Evolutionary conservation across 805 yeast genomes (phyloP).

Genomic region (Starmerella floricola): DNA sequence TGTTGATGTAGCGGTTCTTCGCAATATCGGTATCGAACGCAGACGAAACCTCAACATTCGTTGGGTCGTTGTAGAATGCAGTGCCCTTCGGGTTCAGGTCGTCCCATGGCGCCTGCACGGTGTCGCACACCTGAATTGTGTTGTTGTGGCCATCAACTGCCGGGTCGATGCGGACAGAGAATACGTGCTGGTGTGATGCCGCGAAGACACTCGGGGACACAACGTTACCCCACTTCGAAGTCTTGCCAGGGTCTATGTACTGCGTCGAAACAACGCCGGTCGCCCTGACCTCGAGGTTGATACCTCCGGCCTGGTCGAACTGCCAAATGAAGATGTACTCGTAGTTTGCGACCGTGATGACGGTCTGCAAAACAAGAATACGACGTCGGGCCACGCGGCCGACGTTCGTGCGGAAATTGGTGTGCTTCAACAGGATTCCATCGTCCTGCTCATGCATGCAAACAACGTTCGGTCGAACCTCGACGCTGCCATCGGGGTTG

Average conservation of each 20-base stretch:
- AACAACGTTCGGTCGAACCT: conserved; percentile 52
- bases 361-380: conserved; percentile 66
- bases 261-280: conserved; percentile 77
- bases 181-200: conserved; percentile 71
- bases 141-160: conserved; percentile 71
- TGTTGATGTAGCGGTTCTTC: conserved; percentile 61
- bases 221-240: conserved; percentile 57
- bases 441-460: conserved; percentile 81
- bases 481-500: conserved; percentile 49
- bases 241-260: conserved; percentile 64
- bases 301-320: conserved; percentile 67
- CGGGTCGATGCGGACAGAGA: conserved; percentile 70
- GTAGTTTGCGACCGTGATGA: conserved; percentile 76
- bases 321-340: conserved; percentile 63
- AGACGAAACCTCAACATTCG: conserved; percentile 56
- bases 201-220: conserved; percentile 75
- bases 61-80: conserved; percentile 56
- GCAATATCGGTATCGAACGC: conserved; percentile 61
- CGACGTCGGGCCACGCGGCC: conserved; percentile 67
- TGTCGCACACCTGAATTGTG: conserved; percentile 62
- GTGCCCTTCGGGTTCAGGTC: conserved; percentile 52
- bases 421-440: conserved; percentile 66
- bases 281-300: conserved; percentile 69
- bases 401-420: conserved; percentile 63
- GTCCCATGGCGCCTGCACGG: conserved; percentile 45